A percentile compares a stretch with the other conserved stretches of the same genome.
phyloP scores from a whole-genome alignment of 2,329 filamentous ascomycete genomes.

The Fusarium torreyae region DNA sequence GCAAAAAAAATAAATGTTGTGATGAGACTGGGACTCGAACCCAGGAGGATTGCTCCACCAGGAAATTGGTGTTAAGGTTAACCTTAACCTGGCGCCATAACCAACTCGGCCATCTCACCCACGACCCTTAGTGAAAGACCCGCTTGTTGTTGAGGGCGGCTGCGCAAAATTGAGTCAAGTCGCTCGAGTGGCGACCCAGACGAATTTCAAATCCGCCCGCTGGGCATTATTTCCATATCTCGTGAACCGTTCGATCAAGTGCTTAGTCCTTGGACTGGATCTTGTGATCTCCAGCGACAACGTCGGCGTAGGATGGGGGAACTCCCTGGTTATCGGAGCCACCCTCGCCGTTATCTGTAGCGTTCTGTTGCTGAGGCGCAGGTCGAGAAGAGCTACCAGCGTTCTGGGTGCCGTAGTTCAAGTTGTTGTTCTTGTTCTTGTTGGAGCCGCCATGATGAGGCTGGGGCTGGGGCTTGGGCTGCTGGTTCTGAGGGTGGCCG shows the following conservation, averaged over 20 bases:
- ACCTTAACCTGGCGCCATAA: constrained; percentile 50
- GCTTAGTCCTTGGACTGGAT: constrained; percentile 71
- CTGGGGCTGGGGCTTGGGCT: constrained; percentile 50
- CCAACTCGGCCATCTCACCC: constrained; percentile 50
- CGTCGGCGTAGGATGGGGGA: constrained; percentile 92
- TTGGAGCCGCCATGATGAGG: constrained; percentile 49
- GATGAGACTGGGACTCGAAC: constrained; percentile 50
- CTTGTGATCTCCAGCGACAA: constrained; percentile 91
- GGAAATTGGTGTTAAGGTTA: constrained; percentile 45
- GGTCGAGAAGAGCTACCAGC: constrained; percentile 44
- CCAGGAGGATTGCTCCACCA: constrained; percentile 50
- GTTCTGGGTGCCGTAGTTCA: constrained; percentile 64
- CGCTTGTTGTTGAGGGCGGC: constrained; percentile 31
- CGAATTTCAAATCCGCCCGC: constrained; percentile 1
- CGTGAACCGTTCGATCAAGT: background rate
- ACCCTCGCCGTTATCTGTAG: constrained; percentile 59
- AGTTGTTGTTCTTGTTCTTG: constrained; percentile 39
- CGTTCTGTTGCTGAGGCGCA: constrained; percentile 52
- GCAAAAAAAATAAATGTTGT: constrained; percentile 40
- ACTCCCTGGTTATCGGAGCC: constrained; percentile 61
- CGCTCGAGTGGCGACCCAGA: background rate
- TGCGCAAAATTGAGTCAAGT: constrained; percentile 30
- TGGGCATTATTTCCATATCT: constrained; percentile 1
- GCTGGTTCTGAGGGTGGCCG: constrained; percentile 37
- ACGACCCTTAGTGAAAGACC: constrained; percentile 26